Evolutionary conservation across 2,329 filamentous ascomycete species (phyloP).

Genomic region (Apiospora malaysiana): DNA sequence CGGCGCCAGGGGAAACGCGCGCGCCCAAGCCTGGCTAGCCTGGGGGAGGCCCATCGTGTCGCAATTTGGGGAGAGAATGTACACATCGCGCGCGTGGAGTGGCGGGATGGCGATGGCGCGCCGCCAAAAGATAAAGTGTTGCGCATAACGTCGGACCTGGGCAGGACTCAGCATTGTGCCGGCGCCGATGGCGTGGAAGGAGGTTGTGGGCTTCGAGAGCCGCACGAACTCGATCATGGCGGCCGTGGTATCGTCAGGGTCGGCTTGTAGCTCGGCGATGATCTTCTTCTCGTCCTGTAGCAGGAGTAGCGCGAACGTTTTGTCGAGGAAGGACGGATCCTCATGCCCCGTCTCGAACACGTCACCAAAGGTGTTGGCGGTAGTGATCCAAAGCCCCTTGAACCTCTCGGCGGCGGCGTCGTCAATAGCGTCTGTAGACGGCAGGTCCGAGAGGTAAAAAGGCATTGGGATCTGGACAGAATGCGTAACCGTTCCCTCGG

Average conservation of each 20-base stretch:
- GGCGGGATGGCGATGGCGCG: slow-evolving; percentile 90
- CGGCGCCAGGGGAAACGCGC: slow-evolving; percentile 82
- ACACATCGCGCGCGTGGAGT: slow-evolving; percentile 86
- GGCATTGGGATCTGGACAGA: slow-evolving; percentile 70
- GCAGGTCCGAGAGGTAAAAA: slow-evolving; percentile 75
- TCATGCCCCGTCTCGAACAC: slow-evolving; percentile 53
- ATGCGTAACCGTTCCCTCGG: slow-evolving; percentile 62
- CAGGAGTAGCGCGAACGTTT: slow-evolving; percentile 85
- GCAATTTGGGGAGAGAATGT: slow-evolving; percentile 90
- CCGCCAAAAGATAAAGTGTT: slow-evolving; percentile 95
- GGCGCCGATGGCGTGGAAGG: slow-evolving; percentile 74
- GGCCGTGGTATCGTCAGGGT: slow-evolving; percentile 75
- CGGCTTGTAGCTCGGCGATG: slow-evolving; percentile 75
- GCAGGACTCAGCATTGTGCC: slow-evolving; percentile 75
- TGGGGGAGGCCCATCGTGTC: slow-evolving; percentile 73
- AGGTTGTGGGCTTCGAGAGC: slow-evolving; percentile 71
- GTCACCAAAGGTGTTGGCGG: slow-evolving; percentile 75
- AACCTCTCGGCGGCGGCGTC: slow-evolving; percentile 69
- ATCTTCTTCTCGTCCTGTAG: slow-evolving; percentile 81
- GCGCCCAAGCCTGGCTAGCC: slow-evolving; percentile 75
- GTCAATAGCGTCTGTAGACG: slow-evolving; percentile 56
- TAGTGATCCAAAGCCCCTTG: slow-evolving; percentile 84
- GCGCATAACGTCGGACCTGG: slow-evolving; percentile 85
- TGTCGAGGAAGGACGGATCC: slow-evolving; percentile 74
- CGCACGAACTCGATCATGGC: slow-evolving; percentile 84